A percentile compares a stretch with the other conserved stretches of the same genome.
phyloP scores from a whole-genome alignment of 257 asterid genomes.

The Solanum habrochaites region DNA sequence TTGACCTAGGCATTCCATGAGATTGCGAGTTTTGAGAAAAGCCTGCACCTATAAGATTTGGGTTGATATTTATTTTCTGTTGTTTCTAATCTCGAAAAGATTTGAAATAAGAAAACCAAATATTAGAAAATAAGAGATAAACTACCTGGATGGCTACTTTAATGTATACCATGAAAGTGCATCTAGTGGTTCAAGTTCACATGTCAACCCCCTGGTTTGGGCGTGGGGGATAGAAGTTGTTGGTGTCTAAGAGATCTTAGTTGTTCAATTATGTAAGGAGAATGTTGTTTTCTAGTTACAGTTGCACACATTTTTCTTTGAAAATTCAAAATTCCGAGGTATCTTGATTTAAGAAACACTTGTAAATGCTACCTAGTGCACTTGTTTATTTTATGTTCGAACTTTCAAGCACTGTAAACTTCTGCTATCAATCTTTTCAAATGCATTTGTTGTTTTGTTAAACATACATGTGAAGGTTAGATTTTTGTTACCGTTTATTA shows the following conservation, averaged over 20 bases:
- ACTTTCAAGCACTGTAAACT: neutral
- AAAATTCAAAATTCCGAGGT: neutral
- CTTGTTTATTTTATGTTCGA: neutral
- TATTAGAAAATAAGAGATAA: neutral
- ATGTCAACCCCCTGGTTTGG: neutral
- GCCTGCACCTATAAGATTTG: neutral
- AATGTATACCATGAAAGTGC: neutral
- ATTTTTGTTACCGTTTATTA: neutral
- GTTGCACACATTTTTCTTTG: neutral
- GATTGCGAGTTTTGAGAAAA: neutral
- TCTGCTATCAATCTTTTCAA: neutral
- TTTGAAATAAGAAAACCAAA: neutral
- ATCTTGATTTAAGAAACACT: neutral
- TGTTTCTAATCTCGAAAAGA: neutral
- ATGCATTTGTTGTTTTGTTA: neutral
- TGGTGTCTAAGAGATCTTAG: neutral
- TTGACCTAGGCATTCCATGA: neutral
- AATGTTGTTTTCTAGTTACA: neutral
- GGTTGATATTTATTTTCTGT: neutral
- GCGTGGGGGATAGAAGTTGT: neutral
- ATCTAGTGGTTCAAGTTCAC: neutral
- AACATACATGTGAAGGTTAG: neutral
- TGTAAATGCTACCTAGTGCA: neutral
- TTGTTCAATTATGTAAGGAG: neutral
- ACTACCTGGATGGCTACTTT: neutral